phyloP scores from a whole-genome alignment of 225 moss, liverwort and hornwort genomes.

The Polytrichum formosum region DNA sequence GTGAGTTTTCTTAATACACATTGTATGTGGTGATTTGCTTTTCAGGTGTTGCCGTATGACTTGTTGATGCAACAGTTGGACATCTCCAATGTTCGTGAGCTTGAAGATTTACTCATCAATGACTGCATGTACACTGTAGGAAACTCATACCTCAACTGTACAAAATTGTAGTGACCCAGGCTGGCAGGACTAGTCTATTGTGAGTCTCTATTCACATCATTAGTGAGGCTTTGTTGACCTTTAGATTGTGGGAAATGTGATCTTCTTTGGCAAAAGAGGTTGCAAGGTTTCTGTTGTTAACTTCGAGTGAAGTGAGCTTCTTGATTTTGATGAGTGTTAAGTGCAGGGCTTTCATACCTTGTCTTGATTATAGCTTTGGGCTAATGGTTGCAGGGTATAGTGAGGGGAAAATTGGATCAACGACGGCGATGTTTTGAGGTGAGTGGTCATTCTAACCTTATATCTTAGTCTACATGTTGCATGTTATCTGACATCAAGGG shows the following conservation, averaged over 20 bases:
- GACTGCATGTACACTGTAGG: constrained; percentile 98
- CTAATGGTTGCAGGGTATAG: constrained; percentile 63
- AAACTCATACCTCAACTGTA: background rate
- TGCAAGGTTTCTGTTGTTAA: no score
- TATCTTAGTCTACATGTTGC: background rate
- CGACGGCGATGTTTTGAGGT: constrained; percentile 91
- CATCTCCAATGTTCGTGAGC: constrained; percentile 86
- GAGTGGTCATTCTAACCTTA: background rate
- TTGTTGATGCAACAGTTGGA: constrained; percentile 90
- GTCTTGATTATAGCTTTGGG: background rate
- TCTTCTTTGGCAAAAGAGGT: no score
- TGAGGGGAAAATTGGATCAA: constrained; percentile 93
- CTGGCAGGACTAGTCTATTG: constrained; percentile 1
- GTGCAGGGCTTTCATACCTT: no score
- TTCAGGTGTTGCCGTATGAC: constrained; percentile 83
- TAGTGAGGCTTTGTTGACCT: no score
- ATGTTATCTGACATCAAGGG: no score
- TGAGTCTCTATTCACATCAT: background rate
- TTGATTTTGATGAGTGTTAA: no score
- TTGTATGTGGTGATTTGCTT: background rate
- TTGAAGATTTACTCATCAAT: constrained; percentile 91
- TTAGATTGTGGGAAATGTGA: no score
- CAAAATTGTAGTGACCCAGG: background rate
- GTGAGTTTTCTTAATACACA: no score
- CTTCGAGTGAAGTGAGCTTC: no score